A percentile compares a stretch with the other conserved stretches of the same genome.
Conservation (phyloP, 345 rosid species). For the Acer negundo region DNA sequence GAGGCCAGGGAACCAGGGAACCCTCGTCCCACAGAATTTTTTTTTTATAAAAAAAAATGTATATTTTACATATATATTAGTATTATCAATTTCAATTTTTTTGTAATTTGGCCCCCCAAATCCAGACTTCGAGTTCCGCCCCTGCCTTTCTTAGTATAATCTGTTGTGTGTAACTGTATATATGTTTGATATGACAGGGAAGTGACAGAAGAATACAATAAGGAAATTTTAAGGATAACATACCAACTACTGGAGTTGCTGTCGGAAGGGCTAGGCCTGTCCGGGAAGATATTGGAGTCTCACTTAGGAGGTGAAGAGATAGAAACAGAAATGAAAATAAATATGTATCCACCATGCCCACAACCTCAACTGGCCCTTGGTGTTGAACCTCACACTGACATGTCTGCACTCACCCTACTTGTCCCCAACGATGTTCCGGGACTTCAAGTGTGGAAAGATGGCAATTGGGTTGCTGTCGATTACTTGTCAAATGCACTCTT, state of each 20-base stretch:
- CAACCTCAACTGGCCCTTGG: conserved; percentile 59
- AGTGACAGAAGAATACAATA: conserved; percentile 48
- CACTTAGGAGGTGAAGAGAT: conserved; percentile 41
- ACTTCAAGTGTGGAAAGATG: conserved; percentile 55
- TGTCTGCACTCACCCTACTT: conserved; percentile 56
- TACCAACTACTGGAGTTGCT: conserved; percentile 37
- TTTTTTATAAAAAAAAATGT: too few relatives aligned
- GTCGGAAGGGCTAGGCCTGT: conserved; percentile 48
- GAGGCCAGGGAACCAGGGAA: too few relatives aligned
- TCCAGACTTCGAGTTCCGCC: too few relatives aligned
- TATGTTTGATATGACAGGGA: conserved; percentile 29
- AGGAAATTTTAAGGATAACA: conserved; percentile 37
- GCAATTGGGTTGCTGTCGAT: conserved; percentile 49
- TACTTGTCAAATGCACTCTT: conserved; percentile 42
- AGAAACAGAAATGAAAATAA: conserved; percentile 56
- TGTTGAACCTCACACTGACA: conserved; percentile 62
- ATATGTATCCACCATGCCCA: conserved; percentile 66
- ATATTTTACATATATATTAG: too few relatives aligned
- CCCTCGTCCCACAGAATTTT: too few relatives aligned
- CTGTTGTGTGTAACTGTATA: neutral
- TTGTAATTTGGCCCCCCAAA: too few relatives aligned
- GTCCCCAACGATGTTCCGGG: conserved; percentile 55
- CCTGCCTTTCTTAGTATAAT: too few relatives aligned
- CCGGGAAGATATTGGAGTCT: conserved; percentile 26
- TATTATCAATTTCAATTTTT: too few relatives aligned